A percentile compares a stretch with the other conserved stretches of the same genome.
These are phyloP conservation scores for Aureobasidium sp. DNA, from an alignment of 2,329 filamentous ascomycete genomes.

Conservation along the genomic window DNA sequence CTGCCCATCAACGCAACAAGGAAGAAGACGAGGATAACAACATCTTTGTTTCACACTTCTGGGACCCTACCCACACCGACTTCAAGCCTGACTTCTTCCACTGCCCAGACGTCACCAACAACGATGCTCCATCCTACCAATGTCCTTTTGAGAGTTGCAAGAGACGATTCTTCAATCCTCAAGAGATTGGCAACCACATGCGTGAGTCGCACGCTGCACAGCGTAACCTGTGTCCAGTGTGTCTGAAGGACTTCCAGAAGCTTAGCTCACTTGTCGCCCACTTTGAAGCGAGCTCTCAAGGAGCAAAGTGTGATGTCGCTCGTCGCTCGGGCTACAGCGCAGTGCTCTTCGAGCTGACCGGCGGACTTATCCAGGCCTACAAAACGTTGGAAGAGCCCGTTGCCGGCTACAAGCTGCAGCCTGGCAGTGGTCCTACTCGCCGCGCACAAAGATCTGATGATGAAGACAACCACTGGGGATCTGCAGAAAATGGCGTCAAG, in stretches of 20 bases:
- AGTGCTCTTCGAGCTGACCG: constrained; percentile 33
- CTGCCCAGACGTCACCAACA: constrained; percentile 18
- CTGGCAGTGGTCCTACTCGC: not conserved
- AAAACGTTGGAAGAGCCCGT: not conserved
- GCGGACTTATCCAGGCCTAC: constrained; percentile 28
- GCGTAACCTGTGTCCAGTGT: constrained; percentile 32
- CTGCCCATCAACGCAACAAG: constrained; percentile 2
- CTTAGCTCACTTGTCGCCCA: constrained; percentile 32
- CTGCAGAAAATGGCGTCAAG: constrained; percentile 1
- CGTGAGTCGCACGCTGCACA: constrained; percentile 28
- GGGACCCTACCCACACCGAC: constrained; percentile 41
- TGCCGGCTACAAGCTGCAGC: not conserved
- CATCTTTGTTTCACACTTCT: constrained; percentile 33
- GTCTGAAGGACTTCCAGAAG: constrained; percentile 34
- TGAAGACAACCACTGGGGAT: not conserved
- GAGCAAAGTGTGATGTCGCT: constrained; percentile 28
- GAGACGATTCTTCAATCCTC: constrained; percentile 22
- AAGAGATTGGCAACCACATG: constrained; percentile 31
- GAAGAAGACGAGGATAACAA: constrained; percentile 22
- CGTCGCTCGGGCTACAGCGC: constrained; percentile 28
- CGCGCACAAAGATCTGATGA: not conserved
- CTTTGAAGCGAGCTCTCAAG: constrained; percentile 29
- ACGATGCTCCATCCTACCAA: constrained; percentile 29
- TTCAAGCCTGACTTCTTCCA: constrained; percentile 44
- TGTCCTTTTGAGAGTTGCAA: constrained; percentile 49